phyloP scores from a whole-genome alignment of 192 early-diverging fungal species.

The Coemansia sp. region DNA sequence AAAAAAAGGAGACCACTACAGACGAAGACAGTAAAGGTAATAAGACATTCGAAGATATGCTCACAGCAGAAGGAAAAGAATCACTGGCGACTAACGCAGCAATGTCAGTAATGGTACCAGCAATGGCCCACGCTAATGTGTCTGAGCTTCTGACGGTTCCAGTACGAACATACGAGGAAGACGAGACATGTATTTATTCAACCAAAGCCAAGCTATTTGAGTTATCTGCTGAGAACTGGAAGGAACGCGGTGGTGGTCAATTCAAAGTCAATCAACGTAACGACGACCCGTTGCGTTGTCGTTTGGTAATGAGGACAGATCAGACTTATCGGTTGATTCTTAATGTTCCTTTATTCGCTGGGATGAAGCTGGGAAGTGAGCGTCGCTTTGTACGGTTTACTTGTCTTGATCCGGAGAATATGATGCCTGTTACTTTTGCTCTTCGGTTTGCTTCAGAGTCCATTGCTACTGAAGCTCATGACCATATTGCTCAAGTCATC shows the following conservation, averaged over 20 bases:
- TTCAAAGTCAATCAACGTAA: slow-evolving; percentile 45
- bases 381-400: slow-evolving; percentile 43
- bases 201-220: slow-evolving; percentile 53
- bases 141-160: slow-evolving; percentile 9
- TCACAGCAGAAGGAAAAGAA: slow-evolving; percentile 34
- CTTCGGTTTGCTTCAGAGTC: slow-evolving; percentile 35
- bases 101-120: slow-evolving; percentile 18
- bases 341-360: slow-evolving; percentile 39
- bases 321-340: slow-evolving; percentile 49
- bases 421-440: slow-evolving; percentile 24
- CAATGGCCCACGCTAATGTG: slow-evolving; percentile 23
- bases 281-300: slow-evolving; percentile 12
- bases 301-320: slow-evolving; percentile 54
- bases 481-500: slow-evolving; percentile 10
- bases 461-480: slow-evolving; percentile 19
- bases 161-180: slow-evolving; percentile 49
- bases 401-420: slow-evolving; percentile 24
- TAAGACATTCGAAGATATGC: slow-evolving; percentile 40
- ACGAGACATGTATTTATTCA: slow-evolving; percentile 43
- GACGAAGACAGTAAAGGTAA: neutral
- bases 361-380: slow-evolving; percentile 32
- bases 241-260: slow-evolving; percentile 50
- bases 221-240: slow-evolving; percentile 35
- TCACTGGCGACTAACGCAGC: slow-evolving; percentile 29
- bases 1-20: neutral